Evolutionary conservation across 805 yeast genomes (phyloP).

Genomic region (Wickerhamiella azymoides): DNA sequence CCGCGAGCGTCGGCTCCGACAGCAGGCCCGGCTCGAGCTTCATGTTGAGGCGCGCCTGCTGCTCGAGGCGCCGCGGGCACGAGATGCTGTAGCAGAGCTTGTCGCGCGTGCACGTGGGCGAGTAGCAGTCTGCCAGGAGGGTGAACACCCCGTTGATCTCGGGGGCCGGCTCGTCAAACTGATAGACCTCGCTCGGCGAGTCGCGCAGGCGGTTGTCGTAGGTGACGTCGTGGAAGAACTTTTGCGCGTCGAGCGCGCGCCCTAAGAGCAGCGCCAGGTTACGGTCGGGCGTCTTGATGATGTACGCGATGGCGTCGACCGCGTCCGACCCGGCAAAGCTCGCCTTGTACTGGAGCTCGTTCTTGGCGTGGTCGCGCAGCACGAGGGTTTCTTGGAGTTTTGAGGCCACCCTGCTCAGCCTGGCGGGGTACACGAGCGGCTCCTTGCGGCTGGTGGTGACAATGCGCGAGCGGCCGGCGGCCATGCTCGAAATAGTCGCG

Average conservation of each 20-base stretch:
- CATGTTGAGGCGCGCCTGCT: conserved; percentile 82
- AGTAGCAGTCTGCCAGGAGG: conserved; percentile 82
- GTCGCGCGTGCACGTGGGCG: conserved; percentile 90
- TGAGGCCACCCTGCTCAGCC: conserved; percentile 71
- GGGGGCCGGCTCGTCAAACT: conserved; percentile 32
- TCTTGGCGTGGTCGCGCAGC: conserved; percentile 68
- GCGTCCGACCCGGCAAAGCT: conserved; percentile 92
- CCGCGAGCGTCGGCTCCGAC: conserved; percentile 44
- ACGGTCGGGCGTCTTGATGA: conserved; percentile 80
- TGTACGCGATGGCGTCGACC: conserved; percentile 74
- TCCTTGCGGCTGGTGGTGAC: conserved; percentile 35
- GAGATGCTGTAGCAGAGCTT: conserved; percentile 85
- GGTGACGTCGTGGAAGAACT: conserved; percentile 87
- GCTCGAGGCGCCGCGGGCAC: conserved; percentile 90
- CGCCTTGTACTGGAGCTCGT: conserved; percentile 82
- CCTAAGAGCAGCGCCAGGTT: conserved; percentile 81
- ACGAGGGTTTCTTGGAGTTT: conserved; percentile 57
- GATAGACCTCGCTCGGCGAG: conserved; percentile 75
- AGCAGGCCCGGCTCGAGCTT: conserved; percentile 76
- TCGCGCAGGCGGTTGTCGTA: conserved; percentile 89
- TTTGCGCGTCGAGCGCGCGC: conserved; percentile 85
- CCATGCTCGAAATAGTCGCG: conserved; percentile 13
- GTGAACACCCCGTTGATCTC: conserved; percentile 84
- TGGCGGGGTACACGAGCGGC: conserved; percentile 80
- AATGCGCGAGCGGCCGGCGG: conserved; percentile 28